Evolutionary conservation across 208 protist genomes (phyloP), one percentile per base, ranked within the genome.

Genomic region (Crithidia acanthocephali): DNA sequence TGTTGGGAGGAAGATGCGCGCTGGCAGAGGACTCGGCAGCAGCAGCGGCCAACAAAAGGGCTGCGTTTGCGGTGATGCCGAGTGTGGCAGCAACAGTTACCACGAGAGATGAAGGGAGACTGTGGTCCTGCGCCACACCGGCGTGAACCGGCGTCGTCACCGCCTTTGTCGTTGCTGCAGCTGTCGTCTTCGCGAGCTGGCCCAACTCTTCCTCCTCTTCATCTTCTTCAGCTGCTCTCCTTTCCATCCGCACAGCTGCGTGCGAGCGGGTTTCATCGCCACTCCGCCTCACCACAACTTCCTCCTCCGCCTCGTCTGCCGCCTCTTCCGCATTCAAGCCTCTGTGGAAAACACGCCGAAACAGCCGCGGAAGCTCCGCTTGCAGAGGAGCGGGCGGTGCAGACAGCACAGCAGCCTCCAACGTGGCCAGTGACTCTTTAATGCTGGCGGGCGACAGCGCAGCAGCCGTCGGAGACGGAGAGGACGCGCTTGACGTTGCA

Each of bases 201-300:
- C 44, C 42, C 28, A 52, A 44, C 42, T 65, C 44, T 28, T 50
- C 59, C 20, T 47, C 8, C 57, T 65, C 58, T 20, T 63, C 42
- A 1, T 63, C 32, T 59, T 44, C 55, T 27, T 32, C 51, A 2
- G 51, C 8, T 13, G 32, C 25, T 57, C 1, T 6, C 1, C 10
- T 35, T 57, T 1, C 15, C 8, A n/a, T n/a, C n/a, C n/a, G n/a
- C n/a, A n/a, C n/a, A n/a, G n/a, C 6, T 42, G 9, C 13, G 6
- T 42, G 37, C 37, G 37, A 13, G 37, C 13, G 37, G 6, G 37
- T 13, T 42, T 42, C 37, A 42, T 42, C 37, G 37, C 13, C 9
- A 6, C 13, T 42, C 37, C 13, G 37, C 37, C 13, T 42, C 10
- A 35, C 4, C 6, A 35, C 8, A 23, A 20, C 20, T 35, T 35